These are phyloP conservation scores for Carex littledalei DNA, from an alignment of 176 grass and related monocot genomes.

Conservation along the genomic window DNA sequence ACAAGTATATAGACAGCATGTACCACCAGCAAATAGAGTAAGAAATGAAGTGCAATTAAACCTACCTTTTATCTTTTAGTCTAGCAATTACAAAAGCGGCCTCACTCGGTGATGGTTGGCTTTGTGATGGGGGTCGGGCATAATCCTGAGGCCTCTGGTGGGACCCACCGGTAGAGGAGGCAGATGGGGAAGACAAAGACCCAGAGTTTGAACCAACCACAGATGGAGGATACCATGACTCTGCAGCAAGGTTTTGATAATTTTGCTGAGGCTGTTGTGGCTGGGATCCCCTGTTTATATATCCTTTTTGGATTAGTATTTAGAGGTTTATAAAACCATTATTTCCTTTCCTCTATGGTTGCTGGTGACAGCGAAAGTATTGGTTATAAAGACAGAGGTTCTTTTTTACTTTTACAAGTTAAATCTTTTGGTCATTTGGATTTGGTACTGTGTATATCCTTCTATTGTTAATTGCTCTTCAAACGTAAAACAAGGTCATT, in stretches of 20 bases:
- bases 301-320: background rate
- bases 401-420: background rate
- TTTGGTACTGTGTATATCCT: background rate
- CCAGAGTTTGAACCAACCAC: conserved; percentile 47
- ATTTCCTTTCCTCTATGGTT: background rate
- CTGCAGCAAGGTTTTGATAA: conserved; percentile 51
- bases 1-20: background rate
- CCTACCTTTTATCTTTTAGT: conserved; percentile 81
- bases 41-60: conserved; percentile 13
- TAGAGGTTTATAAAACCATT: conserved; percentile 4
- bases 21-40: conserved; percentile 22
- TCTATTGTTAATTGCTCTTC: background rate
- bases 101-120: conserved; percentile 70
- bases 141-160: conserved; percentile 57
- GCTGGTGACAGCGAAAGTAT: background rate
- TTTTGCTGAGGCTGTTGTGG: conserved; percentile 52
- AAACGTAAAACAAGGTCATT: background rate
- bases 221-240: conserved; percentile 80
- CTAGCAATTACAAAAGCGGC: conserved; percentile 70
- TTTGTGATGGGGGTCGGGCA: conserved; percentile 44
- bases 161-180: conserved; percentile 34
- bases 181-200: conserved; percentile 46
- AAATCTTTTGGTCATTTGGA: background rate
- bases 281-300: conserved; percentile 41
- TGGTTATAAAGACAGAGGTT: background rate